Conservation (phyloP, 176 grass and related monocot genomes). For the Hyparrhenia diplandra region DNA sequence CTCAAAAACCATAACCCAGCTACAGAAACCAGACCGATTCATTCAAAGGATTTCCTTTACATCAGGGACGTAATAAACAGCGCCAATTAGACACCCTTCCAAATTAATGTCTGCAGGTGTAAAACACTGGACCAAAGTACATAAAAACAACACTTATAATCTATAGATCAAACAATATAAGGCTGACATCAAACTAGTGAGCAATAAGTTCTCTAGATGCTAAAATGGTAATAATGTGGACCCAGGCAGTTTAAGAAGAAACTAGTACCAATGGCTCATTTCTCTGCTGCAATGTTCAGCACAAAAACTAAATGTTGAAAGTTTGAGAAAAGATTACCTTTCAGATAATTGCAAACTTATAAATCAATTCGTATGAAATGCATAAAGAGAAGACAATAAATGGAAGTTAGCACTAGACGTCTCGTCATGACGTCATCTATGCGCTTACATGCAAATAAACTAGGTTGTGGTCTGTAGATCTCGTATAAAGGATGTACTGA, state of each 20-base stretch:
- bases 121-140: not conserved
- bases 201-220: constrained; percentile 1
- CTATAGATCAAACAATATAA: not conserved
- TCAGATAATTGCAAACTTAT: too few species aligned
- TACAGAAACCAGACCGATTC: not conserved
- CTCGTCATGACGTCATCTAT: not conserved
- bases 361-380: too few species aligned
- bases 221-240: not conserved
- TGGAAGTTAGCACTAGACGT: not conserved
- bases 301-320: too few species aligned
- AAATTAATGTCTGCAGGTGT: not conserved
- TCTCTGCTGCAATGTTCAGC: not conserved
- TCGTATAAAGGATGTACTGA: not conserved
- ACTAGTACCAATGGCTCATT: not conserved
- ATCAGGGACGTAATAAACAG: not conserved
- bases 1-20: not conserved
- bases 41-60: not conserved
- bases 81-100: not conserved
- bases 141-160: constrained; percentile 17
- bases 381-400: not conserved
- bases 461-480: not conserved
- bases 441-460: constrained; percentile 1
- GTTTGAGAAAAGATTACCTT: too few species aligned
- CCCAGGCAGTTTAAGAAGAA: not conserved
- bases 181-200: not conserved